These are phyloP conservation scores for Rosa persica DNA, from an alignment of 306 rosid species.

Conservation along the genomic window DNA sequence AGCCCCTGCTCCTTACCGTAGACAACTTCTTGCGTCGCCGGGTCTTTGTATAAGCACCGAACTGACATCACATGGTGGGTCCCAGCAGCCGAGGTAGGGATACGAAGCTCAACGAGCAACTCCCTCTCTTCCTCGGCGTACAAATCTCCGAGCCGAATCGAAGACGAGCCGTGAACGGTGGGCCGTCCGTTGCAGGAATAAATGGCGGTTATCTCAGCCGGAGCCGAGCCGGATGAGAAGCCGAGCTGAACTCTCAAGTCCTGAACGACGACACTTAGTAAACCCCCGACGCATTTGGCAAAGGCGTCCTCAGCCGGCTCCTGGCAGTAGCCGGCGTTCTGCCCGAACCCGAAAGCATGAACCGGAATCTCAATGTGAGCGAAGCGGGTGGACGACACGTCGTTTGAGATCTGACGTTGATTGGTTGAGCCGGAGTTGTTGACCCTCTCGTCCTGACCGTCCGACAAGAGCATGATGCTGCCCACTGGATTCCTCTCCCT, in stretches of 20 bases:
- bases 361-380: conserved; percentile 85
- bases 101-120: conserved; percentile 57
- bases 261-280: conserved; percentile 69
- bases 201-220: conserved; percentile 57
- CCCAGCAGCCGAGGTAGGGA: conserved; percentile 39
- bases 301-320: conserved; percentile 74
- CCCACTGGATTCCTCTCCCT: conserved; percentile 73
- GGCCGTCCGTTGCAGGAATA: conserved; percentile 64
- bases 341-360: conserved; percentile 64
- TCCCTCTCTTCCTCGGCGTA: conserved; percentile 84
- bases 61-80: conserved; percentile 63
- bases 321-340: conserved; percentile 42
- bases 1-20: conserved; percentile 61
- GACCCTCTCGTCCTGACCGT: conserved; percentile 63
- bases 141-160: conserved; percentile 72
- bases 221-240: conserved; percentile 35
- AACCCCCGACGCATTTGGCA: conserved; percentile 68
- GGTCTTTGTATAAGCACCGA: conserved; percentile 71
- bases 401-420: conserved; percentile 42
- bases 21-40: conserved; percentile 60
- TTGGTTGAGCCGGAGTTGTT: background rate
- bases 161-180: conserved; percentile 44
- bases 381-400: conserved; percentile 62
- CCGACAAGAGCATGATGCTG: conserved; percentile 66
- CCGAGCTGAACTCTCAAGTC: conserved; percentile 67